Conservation (phyloP, 1,284 basidiomycete species). For the Anthracocystis setariae region DNA sequence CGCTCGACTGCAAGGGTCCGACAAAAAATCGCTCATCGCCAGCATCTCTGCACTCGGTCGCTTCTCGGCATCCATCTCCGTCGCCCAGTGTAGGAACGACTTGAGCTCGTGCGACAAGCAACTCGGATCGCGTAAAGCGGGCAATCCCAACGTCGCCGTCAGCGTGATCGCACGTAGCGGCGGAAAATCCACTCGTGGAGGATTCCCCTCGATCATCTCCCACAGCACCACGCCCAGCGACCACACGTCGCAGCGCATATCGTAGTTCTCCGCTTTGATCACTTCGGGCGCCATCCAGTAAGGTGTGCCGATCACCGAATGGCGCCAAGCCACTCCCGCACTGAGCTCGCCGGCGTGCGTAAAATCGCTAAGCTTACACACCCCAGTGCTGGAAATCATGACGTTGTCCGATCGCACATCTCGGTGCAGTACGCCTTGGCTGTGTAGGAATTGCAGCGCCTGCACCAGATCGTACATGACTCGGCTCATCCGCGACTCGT, state of each 20-base stretch:
- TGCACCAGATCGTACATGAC: constrained; percentile 49
- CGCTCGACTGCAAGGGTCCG: constrained; percentile 41
- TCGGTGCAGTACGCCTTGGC: constrained; percentile 47
- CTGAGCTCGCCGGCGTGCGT: constrained; percentile 54
- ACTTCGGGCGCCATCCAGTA: constrained; percentile 66
- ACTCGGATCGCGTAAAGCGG: constrained; percentile 32
- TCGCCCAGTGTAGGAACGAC: constrained; percentile 58
- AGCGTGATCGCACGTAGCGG: constrained; percentile 57
- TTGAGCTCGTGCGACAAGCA: constrained; percentile 50
- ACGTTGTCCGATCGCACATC: constrained; percentile 60
- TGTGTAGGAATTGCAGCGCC: constrained; percentile 53
- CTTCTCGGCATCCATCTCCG: constrained; percentile 56
- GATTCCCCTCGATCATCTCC: constrained; percentile 61
- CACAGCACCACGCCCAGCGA: constrained; percentile 56
- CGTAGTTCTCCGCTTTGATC: constrained; percentile 55
- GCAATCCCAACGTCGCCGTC: constrained; percentile 56
- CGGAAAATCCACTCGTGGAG: constrained; percentile 60
- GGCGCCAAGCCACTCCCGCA: constrained; percentile 16
- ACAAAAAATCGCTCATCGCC: constrained; percentile 48
- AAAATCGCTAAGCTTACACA: constrained; percentile 58
- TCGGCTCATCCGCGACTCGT: constrained; percentile 51
- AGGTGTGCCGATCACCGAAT: constrained; percentile 56
- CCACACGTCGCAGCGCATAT: constrained; percentile 55
- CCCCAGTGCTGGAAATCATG: constrained; percentile 47
- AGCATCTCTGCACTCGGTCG: constrained; percentile 55